Percentiles rank a stretch among this genome's conserved stretches.
These are phyloP conservation scores for Colletotrichum scovillei DNA, from an alignment of 2,329 filamentous ascomycete species.

Conservation along the genomic window DNA sequence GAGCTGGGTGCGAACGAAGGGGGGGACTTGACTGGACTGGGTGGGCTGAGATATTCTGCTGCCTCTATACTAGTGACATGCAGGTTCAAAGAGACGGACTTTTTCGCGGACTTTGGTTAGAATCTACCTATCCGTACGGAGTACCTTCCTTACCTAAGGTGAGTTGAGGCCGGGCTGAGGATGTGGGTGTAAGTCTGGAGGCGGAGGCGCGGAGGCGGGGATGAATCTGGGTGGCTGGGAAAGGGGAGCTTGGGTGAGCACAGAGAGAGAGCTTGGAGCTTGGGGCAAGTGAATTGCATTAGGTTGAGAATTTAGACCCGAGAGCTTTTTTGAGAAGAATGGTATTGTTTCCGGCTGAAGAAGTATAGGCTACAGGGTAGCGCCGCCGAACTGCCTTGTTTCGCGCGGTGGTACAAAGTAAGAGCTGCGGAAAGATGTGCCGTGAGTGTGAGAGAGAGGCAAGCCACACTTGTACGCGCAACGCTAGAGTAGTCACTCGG, in stretches of 20 bases:
- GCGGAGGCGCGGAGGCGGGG: no score
- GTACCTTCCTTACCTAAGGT: no score
- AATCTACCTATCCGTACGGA: background rate
- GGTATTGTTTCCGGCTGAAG: background rate
- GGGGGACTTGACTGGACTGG: background rate
- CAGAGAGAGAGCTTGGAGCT: background rate
- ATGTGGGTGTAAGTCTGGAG: background rate
- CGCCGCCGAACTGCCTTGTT: background rate
- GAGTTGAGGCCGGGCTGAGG: background rate
- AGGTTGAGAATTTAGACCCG: background rate
- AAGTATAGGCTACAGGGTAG: background rate
- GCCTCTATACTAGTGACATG: background rate
- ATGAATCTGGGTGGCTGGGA: background rate
- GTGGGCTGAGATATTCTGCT: background rate
- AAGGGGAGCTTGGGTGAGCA: background rate
- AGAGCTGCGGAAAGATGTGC: background rate
- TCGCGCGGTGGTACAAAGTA: background rate
- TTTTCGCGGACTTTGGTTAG: background rate
- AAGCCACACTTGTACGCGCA: conserved; percentile 5
- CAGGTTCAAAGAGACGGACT: background rate
- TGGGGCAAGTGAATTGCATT: background rate
- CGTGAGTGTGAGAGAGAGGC: background rate
- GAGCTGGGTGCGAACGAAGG: background rate
- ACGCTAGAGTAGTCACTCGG: background rate
- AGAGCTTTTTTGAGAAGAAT: background rate